Evolutionary conservation across 2,329 filamentous ascomycete genomes (phyloP).

Genomic region (Hypoxylon sp.): DNA sequence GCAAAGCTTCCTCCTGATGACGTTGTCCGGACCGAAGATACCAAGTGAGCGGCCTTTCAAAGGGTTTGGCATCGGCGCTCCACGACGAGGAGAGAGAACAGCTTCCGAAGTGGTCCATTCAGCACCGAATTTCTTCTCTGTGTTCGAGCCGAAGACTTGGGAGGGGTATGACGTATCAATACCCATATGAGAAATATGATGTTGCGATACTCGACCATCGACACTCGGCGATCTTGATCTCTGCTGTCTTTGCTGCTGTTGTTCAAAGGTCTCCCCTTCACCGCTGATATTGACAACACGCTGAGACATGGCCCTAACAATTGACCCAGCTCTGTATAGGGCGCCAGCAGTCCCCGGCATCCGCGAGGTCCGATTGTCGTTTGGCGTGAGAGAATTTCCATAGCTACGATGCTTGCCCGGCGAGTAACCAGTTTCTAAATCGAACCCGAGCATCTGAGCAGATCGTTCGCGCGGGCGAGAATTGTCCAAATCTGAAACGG

Average conservation of each 20-base stretch:
- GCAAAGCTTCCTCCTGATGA: conserved; percentile 80
- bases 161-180: conserved; percentile 68
- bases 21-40: conserved; percentile 84
- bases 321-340: conserved; percentile 78
- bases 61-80: conserved; percentile 74
- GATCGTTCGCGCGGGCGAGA: conserved; percentile 61
- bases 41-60: conserved; percentile 88
- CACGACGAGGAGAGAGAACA: conserved; percentile 54
- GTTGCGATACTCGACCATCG: conserved; percentile 65
- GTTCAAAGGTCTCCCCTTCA: conserved; percentile 86
- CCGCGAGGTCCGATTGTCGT: conserved; percentile 69
- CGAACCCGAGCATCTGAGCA: conserved; percentile 68
- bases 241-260: conserved; percentile 74
- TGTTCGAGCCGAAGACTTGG: conserved; percentile 60
- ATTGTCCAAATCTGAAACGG: conserved; percentile 66
- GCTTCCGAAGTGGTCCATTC: conserved; percentile 53
- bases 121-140: conserved; percentile 62
- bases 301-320: conserved; percentile 90
- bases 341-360: conserved; percentile 75
- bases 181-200: conserved; percentile 60
- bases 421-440: conserved; percentile 71
- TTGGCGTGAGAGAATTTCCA: conserved; percentile 69
- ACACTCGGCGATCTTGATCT: conserved; percentile 70
- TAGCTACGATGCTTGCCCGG: conserved; percentile 68
- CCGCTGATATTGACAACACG: conserved; percentile 98